Percentiles rank a stretch among this genome's conserved stretches.
Conservation (phyloP, 2,329 filamentous ascomycete genomes). For the Penicillium sp. region DNA sequence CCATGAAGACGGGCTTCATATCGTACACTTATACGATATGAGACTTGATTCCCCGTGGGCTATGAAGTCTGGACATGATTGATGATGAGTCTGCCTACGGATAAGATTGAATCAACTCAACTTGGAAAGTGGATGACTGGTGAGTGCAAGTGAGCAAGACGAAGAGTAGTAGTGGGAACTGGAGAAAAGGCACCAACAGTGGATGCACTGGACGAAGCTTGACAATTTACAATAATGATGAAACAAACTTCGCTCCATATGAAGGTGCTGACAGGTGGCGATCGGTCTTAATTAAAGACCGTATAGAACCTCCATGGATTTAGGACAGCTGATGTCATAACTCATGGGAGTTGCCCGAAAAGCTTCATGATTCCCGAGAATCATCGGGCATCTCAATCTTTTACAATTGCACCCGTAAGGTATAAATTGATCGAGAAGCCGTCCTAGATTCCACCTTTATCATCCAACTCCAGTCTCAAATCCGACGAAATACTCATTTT, state of each 20-base stretch:
- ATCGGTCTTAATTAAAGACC: background rate
- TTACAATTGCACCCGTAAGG: background rate
- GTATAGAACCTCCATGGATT: background rate
- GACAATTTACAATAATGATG: no score
- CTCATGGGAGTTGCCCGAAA: background rate
- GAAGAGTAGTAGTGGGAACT: no score
- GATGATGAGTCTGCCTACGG: background rate
- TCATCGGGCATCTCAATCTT: background rate
- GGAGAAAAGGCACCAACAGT: no score
- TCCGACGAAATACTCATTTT: background rate
- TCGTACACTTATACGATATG: no score
- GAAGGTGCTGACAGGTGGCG: no score
- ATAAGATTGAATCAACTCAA: no score
- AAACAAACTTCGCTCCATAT: no score
- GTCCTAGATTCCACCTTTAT: no score
- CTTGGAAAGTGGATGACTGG: background rate
- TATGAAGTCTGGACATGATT: background rate
- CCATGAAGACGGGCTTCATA: background rate
- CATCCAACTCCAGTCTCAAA: no score
- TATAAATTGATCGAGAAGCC: background rate
- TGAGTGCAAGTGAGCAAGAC: background rate
- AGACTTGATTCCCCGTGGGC: background rate
- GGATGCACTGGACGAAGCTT: no score
- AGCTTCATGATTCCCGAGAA: background rate
- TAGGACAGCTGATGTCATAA: background rate